phyloP scores from a whole-genome alignment of 805 yeast species.

The Wilhelminamyces savonicus region DNA sequence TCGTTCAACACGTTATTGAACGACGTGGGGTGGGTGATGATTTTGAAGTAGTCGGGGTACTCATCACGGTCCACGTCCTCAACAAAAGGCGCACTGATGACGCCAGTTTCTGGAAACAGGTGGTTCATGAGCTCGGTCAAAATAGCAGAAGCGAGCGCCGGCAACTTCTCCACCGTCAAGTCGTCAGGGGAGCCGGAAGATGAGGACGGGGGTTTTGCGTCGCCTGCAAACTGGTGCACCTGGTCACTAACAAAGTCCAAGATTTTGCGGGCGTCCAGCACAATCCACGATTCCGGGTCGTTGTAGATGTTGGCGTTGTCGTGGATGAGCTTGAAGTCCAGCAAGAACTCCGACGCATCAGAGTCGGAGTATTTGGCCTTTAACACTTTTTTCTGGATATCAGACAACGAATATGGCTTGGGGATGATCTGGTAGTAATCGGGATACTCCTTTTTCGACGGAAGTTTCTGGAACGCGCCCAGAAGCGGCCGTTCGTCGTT shows the following conservation, averaged over 20 bases:
- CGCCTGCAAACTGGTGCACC: conserved; percentile 27
- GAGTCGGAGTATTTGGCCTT: conserved; percentile 33
- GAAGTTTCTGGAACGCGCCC: conserved; percentile 41
- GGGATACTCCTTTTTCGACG: conserved; percentile 70
- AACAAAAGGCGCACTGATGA: conserved; percentile 64
- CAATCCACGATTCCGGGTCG: conserved; percentile 48
- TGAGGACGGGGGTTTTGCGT: no score
- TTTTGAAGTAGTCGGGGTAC: conserved; percentile 75
- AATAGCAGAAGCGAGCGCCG: conserved; percentile 14
- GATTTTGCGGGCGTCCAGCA: conserved; percentile 55
- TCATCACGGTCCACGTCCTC: conserved; percentile 63
- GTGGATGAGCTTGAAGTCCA: conserved; percentile 28
- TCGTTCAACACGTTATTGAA: conserved; percentile 51
- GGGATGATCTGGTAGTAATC: conserved; percentile 64
- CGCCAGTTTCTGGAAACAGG: conserved; percentile 44
- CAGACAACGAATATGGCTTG: conserved; percentile 28
- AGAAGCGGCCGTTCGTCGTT: conserved; percentile 15
- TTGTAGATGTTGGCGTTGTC: conserved; percentile 36
- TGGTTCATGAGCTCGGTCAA: conserved; percentile 37
- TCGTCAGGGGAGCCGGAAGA: no score
- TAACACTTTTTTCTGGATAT: conserved; percentile 28
- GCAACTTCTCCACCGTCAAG: conserved; percentile 13
- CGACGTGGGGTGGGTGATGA: conserved; percentile 70
- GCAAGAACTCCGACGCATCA: conserved; percentile 35
- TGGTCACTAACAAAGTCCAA: conserved; percentile 51